A percentile compares a stretch with the other conserved stretches of the same genome.
Conservation (phyloP, 169 alveolate species). For the Eimeria brunetti region DNA sequence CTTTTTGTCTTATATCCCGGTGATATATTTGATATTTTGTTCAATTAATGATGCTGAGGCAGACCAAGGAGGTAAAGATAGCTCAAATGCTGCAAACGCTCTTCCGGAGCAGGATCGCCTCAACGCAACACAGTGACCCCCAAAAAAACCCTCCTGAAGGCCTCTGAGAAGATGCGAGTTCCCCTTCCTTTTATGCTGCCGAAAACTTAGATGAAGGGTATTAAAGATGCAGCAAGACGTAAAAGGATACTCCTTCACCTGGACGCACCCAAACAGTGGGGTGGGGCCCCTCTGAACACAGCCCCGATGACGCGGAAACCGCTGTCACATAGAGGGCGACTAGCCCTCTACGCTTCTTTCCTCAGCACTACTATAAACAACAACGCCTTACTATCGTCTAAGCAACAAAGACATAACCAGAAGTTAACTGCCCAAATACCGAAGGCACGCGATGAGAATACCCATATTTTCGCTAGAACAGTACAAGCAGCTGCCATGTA, state of each 20-base stretch:
- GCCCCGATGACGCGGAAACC: background rate
- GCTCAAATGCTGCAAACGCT: background rate
- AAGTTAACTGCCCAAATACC: background rate
- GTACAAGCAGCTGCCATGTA: background rate
- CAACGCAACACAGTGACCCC: background rate
- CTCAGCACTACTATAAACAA: background rate
- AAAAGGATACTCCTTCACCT: background rate
- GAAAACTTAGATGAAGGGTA: background rate
- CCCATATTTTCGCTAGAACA: background rate
- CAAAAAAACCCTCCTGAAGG: background rate
- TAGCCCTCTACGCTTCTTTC: background rate
- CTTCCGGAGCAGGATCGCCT: background rate
- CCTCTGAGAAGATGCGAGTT: background rate
- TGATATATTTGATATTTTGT: background rate
- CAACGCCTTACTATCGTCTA: background rate
- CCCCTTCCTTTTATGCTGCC: background rate
- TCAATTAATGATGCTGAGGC: background rate
- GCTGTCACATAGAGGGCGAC: background rate
- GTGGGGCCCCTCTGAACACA: conserved; percentile 33
- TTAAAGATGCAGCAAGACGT: background rate
- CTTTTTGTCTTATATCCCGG: background rate
- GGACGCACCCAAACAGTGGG: conserved; percentile 21
- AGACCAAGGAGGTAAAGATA: background rate
- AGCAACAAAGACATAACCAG: background rate
- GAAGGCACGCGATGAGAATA: background rate